Base-by-base conservation (phyloP, 2,329 filamentous ascomycete species). In the Pseudogymnoascus sp. region DNA sequence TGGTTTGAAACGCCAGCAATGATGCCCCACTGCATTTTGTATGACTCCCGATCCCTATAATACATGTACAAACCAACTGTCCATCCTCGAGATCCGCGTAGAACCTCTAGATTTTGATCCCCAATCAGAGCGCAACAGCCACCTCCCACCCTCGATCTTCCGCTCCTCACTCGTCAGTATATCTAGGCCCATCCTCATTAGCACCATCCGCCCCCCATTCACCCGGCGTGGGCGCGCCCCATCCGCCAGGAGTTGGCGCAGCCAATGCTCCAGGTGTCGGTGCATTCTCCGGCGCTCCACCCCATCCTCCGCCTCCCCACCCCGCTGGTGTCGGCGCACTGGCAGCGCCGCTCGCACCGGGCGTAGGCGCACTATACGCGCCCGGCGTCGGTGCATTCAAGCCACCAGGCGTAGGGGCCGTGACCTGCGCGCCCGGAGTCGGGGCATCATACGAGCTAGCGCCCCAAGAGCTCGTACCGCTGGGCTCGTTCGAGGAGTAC, bases 351-450 rank as follows among this genome's bases (percentile, higher is more conserved):
- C 80, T 82, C 0, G 83, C 85, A 23, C 82, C 85, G 0, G 88
- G 88, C 0, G 88, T 91, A 0, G 86, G 86, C 13, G 86, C 88
- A 7, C 78, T 83, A 65, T 83, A 83, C 5, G 82, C 85, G 2
- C 85, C 86, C 0, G 86, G 88, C 0, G 88, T 91, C 0, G 88
- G 88, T 3, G 88, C 88, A 65, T 82, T 83, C 68, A 85, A 71
- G 0, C 80, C 81, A 52, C 79, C 82, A 0, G 83, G 83, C 5
- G 82, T 86, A 3, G 83, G 82, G 6, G 83, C 83, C 5, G 75
- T 65, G n/a, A 83, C 74, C 10, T 76, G 77, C 6, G 75, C 81
- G 15, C 82, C 83, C 0, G 85, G 85, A 0, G 85, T 88, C 2
- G 85, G 86, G 3, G 85, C 86, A 66, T 92, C 89, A 66, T 88